Evolutionary conservation across 106 monocot species (phyloP).

Genomic region (Allium sativum): DNA sequence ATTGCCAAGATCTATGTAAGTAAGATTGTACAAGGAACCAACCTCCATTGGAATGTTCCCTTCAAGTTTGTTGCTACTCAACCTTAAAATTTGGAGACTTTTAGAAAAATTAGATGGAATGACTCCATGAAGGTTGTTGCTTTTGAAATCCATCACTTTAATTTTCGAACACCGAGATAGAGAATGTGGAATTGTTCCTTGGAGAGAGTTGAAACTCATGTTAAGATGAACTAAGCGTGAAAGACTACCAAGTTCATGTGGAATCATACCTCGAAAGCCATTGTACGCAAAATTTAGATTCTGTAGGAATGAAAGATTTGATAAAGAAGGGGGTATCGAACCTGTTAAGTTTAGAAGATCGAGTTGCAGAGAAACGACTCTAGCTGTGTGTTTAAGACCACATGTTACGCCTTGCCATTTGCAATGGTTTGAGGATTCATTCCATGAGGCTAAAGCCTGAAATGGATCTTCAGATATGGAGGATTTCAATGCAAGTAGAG

Average conservation of each 20-base stretch:
- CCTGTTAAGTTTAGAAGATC: conserved; percentile 14
- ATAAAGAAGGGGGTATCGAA: conserved; percentile 15
- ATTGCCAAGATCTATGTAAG: neutral
- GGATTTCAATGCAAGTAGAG: conserved; percentile 36
- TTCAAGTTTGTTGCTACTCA: conserved; percentile 11
- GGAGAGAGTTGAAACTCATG: conserved; percentile 19
- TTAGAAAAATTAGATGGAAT: conserved; percentile 1
- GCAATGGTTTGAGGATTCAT: conserved; percentile 17
- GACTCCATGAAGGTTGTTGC: conserved; percentile 8
- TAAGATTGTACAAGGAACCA: neutral
- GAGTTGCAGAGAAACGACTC: conserved; percentile 18
- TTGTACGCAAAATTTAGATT: conserved; percentile 16
- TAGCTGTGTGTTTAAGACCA: neutral
- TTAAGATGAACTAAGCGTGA: conserved; percentile 6
- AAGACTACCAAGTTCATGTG: conserved; percentile 15
- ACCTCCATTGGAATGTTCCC: conserved; percentile 18
- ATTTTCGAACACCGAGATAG: neutral
- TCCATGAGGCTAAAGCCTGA: conserved; percentile 26
- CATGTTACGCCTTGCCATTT: conserved; percentile 30
- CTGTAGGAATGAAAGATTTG: conserved; percentile 34
- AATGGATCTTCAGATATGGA: conserved; percentile 7
- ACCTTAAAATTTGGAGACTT: conserved; percentile 1
- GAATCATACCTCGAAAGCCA: conserved; percentile 10
- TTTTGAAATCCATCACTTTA: neutral
- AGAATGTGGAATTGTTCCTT: conserved; percentile 8